Evolutionary conservation across 1,139 yeast genomes (phyloP).

Genomic region (Entelexis paramagnoliae): DNA sequence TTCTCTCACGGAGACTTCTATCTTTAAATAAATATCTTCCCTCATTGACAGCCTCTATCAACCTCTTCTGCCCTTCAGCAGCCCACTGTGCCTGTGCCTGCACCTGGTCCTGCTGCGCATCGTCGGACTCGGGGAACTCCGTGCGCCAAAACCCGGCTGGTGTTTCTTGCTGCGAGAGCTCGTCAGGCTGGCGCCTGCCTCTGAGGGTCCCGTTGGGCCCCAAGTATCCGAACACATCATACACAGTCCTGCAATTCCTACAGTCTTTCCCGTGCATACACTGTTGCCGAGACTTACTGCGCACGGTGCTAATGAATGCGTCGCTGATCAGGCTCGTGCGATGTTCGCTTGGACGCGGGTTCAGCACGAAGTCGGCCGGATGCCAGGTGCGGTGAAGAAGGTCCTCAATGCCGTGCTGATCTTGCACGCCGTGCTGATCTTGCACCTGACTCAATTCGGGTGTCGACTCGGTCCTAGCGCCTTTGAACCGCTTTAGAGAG

Average conservation of each 20-base stretch:
- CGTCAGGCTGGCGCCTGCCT: constrained; percentile 4
- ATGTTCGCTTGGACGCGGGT: constrained; percentile 1
- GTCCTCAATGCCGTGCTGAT: background rate
- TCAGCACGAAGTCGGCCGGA: constrained; percentile 15
- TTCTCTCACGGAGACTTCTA: background rate
- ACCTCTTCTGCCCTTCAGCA: constrained; percentile 11
- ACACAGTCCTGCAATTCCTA: background rate
- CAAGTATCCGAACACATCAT: background rate
- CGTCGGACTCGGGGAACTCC: constrained; percentile 17
- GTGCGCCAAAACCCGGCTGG: constrained; percentile 20
- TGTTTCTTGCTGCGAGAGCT: constrained; percentile 13
- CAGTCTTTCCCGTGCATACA: constrained; percentile 14
- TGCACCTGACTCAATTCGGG: background rate
- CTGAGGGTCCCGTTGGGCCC: background rate
- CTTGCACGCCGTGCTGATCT: no score
- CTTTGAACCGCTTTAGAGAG: background rate
- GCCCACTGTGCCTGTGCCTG: background rate
- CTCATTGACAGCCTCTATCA: constrained; percentile 10
- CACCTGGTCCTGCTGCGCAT: background rate
- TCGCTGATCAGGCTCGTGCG: background rate
- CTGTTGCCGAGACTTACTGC: background rate
- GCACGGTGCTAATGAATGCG: background rate
- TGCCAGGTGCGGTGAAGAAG: constrained; percentile 12
- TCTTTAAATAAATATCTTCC: constrained; percentile 15
- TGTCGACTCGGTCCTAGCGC: background rate